Base-by-base conservation (phyloP, 192 early-diverging fungal species). In the Nowakowskiella sp. region DNA sequence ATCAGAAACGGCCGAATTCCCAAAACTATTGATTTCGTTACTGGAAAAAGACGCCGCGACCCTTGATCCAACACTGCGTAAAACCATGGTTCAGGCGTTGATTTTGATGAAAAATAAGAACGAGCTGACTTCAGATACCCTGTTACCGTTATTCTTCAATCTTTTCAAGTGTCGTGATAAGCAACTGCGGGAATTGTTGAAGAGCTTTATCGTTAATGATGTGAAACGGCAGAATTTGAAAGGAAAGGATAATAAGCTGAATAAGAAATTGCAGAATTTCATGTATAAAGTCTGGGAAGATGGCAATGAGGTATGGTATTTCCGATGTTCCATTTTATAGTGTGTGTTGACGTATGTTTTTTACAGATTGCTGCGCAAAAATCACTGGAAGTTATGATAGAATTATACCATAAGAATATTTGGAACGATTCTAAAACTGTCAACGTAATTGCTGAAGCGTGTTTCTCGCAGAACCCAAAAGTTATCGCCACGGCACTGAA, bases 371-470 rank as follows among this genome's bases (percentile, higher is more conserved):
- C 94, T n/a, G 94, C 94, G 25, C 90, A 92, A 57, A 90, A 91
- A 62, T 93, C 89, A 56, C 73, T 99, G 26, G 91, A 97, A 51
- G 87, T 96, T 24, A 97, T 94, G 78, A 90, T 99, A 51, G 92
- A 97, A 47, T 70, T 97, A 24, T 99, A 99, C 73, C 79, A 82
- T 57, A 99, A 97, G 70, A 84, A 88, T 57, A 79, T 99, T 13
- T 99, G 96, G 92, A 91, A 93, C 55, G 96, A 97, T 66, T 82
- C 87, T 36, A 99, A 99, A 76, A 97, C 96, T 16, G 92, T 95
- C 55, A 99, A 99, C 68, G 90, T 99, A 13, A 89, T 99, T 66
- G 85, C 89, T 10, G 88, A 94, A 61, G 94, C 94, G 6, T 95
- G 91, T 67, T 93, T 96, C 53, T 94, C 90, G 32, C 83, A 84